phyloP scores from a whole-genome alignment of 2,329 filamentous ascomycete genomes.

The Nemania diffusa region DNA sequence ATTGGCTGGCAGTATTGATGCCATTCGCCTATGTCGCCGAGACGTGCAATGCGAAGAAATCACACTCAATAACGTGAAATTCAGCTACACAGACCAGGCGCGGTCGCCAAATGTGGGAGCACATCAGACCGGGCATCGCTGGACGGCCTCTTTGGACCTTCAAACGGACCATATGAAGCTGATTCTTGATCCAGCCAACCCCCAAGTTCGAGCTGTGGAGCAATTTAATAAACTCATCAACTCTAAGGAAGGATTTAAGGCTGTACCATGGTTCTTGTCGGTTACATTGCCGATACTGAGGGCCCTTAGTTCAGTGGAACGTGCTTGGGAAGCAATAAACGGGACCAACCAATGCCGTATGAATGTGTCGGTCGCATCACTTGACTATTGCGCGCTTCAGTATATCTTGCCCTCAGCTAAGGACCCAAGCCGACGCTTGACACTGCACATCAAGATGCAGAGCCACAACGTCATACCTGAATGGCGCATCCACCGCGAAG shows the following conservation, averaged over 20 bases:
- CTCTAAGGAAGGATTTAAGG: conserved; percentile 59
- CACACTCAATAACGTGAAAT: conserved; percentile 71
- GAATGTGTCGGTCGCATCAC: conserved; percentile 62
- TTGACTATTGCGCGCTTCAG: conserved; percentile 68
- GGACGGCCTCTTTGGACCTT: conserved; percentile 69
- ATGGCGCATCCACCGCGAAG: conserved; percentile 62
- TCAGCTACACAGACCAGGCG: conserved; percentile 68
- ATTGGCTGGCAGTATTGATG: conserved; percentile 75
- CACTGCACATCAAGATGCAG: conserved; percentile 63
- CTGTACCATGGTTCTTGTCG: conserved; percentile 64
- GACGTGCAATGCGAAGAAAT: conserved; percentile 68
- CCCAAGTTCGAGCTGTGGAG: conserved; percentile 72
- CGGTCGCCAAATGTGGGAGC: conserved; percentile 37
- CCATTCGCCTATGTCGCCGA: conserved; percentile 66
- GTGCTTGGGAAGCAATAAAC: conserved; percentile 58
- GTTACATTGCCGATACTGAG: conserved; percentile 73
- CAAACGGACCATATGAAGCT: conserved; percentile 65
- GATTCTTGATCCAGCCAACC: conserved; percentile 69
- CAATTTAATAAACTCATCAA: conserved; percentile 64
- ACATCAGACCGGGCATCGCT: conserved; percentile 47
- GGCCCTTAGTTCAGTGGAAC: conserved; percentile 69
- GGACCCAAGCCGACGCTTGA: conserved; percentile 53
- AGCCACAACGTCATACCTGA: conserved; percentile 59
- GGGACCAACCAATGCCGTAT: conserved; percentile 59
- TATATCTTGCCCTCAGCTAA: conserved; percentile 57